Conservation (phyloP, 2,329 filamentous ascomycete genomes). For the Xylariaceae sp. region DNA sequence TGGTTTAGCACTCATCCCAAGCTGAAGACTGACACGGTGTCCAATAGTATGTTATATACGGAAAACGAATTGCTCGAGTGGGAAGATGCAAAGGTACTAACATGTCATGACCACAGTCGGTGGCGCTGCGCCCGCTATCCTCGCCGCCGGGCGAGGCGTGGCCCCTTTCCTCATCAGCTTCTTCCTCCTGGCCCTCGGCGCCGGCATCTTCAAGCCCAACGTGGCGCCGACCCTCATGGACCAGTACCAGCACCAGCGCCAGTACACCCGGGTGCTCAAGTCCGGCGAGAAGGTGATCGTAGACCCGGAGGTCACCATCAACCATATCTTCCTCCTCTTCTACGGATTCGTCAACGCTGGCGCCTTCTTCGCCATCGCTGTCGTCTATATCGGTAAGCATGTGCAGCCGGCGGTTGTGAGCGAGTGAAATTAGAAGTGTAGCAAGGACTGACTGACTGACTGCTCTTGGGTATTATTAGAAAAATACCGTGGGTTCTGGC, state of each 20-base stretch:
- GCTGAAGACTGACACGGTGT: conserved; percentile 6
- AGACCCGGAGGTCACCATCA: conserved; percentile 40
- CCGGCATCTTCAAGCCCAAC: conserved; percentile 66
- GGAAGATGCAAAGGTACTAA: conserved; percentile 2
- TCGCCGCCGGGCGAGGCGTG: conserved; percentile 40
- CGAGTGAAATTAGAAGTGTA: too few species aligned
- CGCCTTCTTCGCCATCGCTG: conserved; percentile 44
- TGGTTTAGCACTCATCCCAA: too few species aligned
- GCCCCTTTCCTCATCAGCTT: conserved; percentile 57
- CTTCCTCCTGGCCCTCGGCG: conserved; percentile 61
- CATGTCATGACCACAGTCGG: conserved; percentile 39
- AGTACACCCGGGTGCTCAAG: conserved; percentile 37
- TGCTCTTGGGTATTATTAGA: too few species aligned
- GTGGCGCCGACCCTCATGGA: conserved; percentile 40
- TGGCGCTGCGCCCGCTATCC: conserved; percentile 55
- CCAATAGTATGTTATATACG: conserved; percentile 11
- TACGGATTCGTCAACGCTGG: conserved; percentile 43
- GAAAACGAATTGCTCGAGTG: background rate
- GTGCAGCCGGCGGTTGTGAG: too few species aligned
- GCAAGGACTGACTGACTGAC: too few species aligned
- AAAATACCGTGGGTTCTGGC: conserved; percentile 58
- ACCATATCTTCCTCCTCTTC: conserved; percentile 40
- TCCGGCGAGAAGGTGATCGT: conserved; percentile 41
- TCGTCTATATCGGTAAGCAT: conserved; percentile 56
- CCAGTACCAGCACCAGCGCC: conserved; percentile 37